phyloP scores from a whole-genome alignment of 768 basidiomycete species.

The Termitomyces sp. region DNA sequence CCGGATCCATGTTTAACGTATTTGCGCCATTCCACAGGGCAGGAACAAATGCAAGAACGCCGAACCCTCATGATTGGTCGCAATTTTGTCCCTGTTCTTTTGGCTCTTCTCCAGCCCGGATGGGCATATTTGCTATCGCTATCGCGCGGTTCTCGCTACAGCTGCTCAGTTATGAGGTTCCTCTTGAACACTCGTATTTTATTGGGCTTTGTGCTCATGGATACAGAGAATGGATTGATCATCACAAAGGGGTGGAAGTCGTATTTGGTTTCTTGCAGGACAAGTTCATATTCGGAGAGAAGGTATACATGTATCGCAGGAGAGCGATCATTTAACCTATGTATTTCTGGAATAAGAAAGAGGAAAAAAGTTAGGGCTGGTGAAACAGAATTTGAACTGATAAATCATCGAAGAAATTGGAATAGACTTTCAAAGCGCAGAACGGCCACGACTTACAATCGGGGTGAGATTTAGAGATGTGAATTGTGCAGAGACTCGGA shows the following conservation, averaged over 20 bases:
- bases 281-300: background rate
- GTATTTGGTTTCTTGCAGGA: too few relatives aligned
- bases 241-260: background rate
- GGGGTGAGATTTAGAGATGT: background rate
- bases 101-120: background rate
- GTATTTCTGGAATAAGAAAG: background rate
- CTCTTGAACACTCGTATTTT: background rate
- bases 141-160: background rate
- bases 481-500: background rate
- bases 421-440: background rate
- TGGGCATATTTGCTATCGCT: background rate
- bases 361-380: background rate
- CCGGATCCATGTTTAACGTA: background rate
- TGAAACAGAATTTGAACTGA: background rate
- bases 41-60: background rate
- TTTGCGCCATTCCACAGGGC: background rate
- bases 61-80: background rate
- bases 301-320: background rate
- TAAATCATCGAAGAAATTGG: background rate
- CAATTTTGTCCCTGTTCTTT: background rate
- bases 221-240: background rate
- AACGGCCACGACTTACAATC: background rate
- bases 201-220: background rate
- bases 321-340: background rate
- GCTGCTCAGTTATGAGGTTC: background rate